phyloP scores from a whole-genome alignment of 192 early-diverging fungal species.

The Bifiguratus adelaidae region DNA sequence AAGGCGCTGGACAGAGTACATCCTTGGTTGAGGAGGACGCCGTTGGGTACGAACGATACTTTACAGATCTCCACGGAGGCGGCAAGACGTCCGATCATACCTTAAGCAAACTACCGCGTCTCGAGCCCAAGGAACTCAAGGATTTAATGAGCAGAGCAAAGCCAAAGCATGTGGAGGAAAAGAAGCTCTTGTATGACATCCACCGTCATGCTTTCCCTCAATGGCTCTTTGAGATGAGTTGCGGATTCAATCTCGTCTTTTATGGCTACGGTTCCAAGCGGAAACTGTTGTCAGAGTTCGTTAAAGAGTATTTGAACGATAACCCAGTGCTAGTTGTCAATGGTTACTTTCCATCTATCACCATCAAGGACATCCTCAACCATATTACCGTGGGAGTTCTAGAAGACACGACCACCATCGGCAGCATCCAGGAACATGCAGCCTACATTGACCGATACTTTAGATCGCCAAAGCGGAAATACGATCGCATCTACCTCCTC shows the following conservation, averaged over 20 bases:
- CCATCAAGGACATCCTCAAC: conserved; percentile 59
- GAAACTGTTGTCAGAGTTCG: conserved; percentile 67
- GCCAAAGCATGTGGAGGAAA: conserved; percentile 50
- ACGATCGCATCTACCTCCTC: conserved; percentile 56
- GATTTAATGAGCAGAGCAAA: conserved; percentile 37
- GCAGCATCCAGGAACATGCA: conserved; percentile 54
- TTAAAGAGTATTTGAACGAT: conserved; percentile 32
- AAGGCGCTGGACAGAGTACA: conserved; percentile 12
- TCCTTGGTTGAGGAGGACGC: conserved; percentile 28
- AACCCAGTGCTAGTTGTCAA: conserved; percentile 68
- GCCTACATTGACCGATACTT: conserved; percentile 58
- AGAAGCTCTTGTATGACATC: conserved; percentile 30
- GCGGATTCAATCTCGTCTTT: conserved; percentile 82
- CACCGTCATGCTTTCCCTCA: conserved; percentile 67
- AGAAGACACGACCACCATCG: conserved; percentile 24
- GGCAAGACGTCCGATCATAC: conserved; percentile 80
- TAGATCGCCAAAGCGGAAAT: conserved; percentile 18
- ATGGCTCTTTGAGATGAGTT: conserved; percentile 78
- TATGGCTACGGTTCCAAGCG: conserved; percentile 95
- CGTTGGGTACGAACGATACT: conserved; percentile 66
- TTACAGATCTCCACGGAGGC: conserved; percentile 51
- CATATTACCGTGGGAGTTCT: conserved; percentile 36
- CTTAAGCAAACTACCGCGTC: conserved; percentile 63
- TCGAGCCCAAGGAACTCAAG: conserved; percentile 60
- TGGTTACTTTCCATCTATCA: conserved; percentile 75